These are phyloP conservation scores for Acephala macrosclerotiorum DNA, from an alignment of 2,329 filamentous ascomycete genomes.

Conservation along the genomic window DNA sequence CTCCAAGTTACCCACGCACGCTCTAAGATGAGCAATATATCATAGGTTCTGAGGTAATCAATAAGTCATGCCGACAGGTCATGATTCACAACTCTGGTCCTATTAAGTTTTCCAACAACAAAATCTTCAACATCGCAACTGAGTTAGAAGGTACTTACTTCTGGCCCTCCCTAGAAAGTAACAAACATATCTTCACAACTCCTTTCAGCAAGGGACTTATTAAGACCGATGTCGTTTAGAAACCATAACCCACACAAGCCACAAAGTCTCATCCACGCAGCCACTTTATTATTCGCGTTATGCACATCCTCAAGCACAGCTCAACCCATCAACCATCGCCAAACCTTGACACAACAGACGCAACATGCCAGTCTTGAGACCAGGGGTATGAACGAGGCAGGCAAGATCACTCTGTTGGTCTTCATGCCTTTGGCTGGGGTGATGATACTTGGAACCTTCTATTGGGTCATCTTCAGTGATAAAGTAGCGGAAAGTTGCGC, in stretches of 20 bases:
- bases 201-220: too few species aligned
- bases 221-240: not conserved
- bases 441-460: not conserved
- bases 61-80: too few species aligned
- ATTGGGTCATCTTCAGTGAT: not conserved
- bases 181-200: too few species aligned
- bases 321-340: not conserved
- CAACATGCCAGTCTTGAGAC: not conserved
- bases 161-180: too few species aligned
- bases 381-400: not conserved
- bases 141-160: too few species aligned
- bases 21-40: too few species aligned
- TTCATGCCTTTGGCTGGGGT: not conserved
- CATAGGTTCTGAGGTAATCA: too few species aligned
- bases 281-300: not conserved
- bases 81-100: too few species aligned
- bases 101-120: too few species aligned
- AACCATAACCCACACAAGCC: not conserved
- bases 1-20: too few species aligned
- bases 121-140: too few species aligned
- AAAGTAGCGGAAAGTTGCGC: not conserved
- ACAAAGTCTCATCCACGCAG: too few species aligned
- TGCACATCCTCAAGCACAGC: not conserved
- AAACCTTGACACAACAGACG: not conserved
- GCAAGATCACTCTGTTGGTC: not conserved